phyloP scores from a whole-genome alignment of 257 asterid genomes.

The Rehmannia glutinosa region DNA sequence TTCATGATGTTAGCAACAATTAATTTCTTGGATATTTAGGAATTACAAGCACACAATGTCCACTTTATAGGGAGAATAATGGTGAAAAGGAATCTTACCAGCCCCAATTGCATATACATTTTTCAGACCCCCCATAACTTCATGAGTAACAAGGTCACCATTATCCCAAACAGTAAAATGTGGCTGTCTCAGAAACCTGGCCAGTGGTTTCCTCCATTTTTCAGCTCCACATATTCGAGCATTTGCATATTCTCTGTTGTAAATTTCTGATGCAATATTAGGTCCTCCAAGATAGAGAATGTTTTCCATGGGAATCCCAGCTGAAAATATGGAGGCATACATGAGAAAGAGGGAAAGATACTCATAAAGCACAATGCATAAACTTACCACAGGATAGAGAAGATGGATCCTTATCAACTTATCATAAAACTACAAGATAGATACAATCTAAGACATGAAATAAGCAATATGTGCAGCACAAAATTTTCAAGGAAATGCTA shows the following conservation, averaged over 20 bases:
- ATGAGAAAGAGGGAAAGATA: slow-evolving; percentile 13
- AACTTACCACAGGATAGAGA: neutral
- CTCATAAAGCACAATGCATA: slow-evolving; percentile 4
- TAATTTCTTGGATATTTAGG: neutral
- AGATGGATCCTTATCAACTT: neutral
- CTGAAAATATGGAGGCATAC: slow-evolving; percentile 33
- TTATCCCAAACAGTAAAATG: slow-evolving; percentile 95
- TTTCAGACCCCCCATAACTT: slow-evolving; percentile 92
- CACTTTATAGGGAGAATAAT: neutral
- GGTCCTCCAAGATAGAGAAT: slow-evolving; percentile 94
- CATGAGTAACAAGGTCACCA: slow-evolving; percentile 84
- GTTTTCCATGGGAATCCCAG: slow-evolving; percentile 73
- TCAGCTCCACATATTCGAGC: slow-evolving; percentile 91
- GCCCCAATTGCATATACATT: slow-evolving; percentile 91
- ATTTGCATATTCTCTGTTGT: slow-evolving; percentile 86
- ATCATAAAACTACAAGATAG: neutral
- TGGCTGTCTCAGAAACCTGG: slow-evolving; percentile 82
- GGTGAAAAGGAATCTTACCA: slow-evolving; percentile 37
- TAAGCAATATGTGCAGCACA: neutral
- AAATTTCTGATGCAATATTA: slow-evolving; percentile 86
- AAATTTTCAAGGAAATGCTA: neutral
- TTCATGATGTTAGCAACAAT: neutral
- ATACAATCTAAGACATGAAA: no score
- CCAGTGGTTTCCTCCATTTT: slow-evolving; percentile 85
- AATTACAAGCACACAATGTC: neutral